Evolutionary conservation across 1,284 basidiomycete species (phyloP), one percentile per base, ranked within the genome.

Genomic region (Sanghuangporus sanghuang): DNA sequence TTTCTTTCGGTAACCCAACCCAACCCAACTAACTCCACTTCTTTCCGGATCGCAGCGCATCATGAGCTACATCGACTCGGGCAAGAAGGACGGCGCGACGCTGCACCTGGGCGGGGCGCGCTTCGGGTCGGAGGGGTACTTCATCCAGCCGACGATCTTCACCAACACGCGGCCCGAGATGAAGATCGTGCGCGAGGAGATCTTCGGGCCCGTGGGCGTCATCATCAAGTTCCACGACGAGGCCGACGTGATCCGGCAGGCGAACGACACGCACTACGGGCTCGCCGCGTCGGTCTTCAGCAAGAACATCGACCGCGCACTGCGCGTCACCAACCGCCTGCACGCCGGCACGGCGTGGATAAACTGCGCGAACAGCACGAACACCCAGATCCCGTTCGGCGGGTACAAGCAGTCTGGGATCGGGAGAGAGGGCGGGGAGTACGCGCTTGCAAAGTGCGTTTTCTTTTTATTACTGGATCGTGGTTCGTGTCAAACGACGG

Each of bases 181-280:
- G 90, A 88, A 85, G 77, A 96, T 98, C 72, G 89, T 92, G 66
- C 77, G 83, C 71, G 95, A 97, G 77, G 95, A 97, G 77, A 95
- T 96, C 72, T 95, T 95, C 71, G 94, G 93, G 6, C 94, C 94
- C 52, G 89, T 93, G 56, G 84, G 84, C 62, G 88, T 89, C 39
- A 76, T 92, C 9, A 83, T 88, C 75, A 89, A 88, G 74, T 92
- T 92, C 74, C 77, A 84, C 67, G 80, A 85, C 61, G 86, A 88
- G 68, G 78, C 78, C 56, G 91, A 94, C 67, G 87, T 92, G 53
- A 78, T 96, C 71, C 77, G 74, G 54, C 81, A 86, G 71, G 95
- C 95, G 62, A 96, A 97, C 77, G 87, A 96, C 75, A 90, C 90
- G 1, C 71, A 85, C 23, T 95, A 96, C 77, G 96, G 96, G 67